Conservation (phyloP, 208 protist genomes). For the Acanthamoeba sp. region DNA sequence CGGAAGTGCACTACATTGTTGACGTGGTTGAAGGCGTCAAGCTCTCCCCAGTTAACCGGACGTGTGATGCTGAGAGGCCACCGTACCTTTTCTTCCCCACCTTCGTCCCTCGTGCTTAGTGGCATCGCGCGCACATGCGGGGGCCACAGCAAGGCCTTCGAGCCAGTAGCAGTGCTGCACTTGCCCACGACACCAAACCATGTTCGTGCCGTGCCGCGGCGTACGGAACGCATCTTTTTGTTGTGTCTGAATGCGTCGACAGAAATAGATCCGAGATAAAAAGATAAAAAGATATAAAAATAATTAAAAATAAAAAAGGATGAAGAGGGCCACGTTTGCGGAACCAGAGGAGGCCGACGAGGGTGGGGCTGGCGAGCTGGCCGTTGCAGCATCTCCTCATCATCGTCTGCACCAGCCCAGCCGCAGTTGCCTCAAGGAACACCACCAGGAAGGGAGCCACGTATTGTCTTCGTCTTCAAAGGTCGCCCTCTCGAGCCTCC, state of each 20-base stretch:
- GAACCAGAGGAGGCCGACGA: not conserved
- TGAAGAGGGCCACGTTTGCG: conserved; percentile 13
- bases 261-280: not conserved
- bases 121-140: too few relatives aligned
- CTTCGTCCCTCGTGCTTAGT: too few relatives aligned
- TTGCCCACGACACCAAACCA: too few relatives aligned
- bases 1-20: conserved; percentile 40
- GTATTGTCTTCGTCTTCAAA: not conserved
- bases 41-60: conserved; percentile 16
- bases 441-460: not conserved
- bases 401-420: not conserved
- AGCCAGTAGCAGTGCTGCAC: not conserved
- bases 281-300: not conserved
- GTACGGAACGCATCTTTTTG: not conserved
- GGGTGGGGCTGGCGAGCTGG: not conserved
- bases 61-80: conserved; percentile 18
- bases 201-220: too few relatives aligned
- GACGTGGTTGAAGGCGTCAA: conserved; percentile 45
- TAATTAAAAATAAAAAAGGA: not conserved
- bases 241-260: too few relatives aligned
- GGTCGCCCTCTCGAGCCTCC: not conserved
- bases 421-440: conserved; percentile 19
- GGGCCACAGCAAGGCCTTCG: too few relatives aligned
- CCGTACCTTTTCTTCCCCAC: not conserved
- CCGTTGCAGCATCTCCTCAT: not conserved